Base-by-base conservation (phyloP, 2,329 filamentous ascomycete species). In the Cordyceps fumosorosea region DNA sequence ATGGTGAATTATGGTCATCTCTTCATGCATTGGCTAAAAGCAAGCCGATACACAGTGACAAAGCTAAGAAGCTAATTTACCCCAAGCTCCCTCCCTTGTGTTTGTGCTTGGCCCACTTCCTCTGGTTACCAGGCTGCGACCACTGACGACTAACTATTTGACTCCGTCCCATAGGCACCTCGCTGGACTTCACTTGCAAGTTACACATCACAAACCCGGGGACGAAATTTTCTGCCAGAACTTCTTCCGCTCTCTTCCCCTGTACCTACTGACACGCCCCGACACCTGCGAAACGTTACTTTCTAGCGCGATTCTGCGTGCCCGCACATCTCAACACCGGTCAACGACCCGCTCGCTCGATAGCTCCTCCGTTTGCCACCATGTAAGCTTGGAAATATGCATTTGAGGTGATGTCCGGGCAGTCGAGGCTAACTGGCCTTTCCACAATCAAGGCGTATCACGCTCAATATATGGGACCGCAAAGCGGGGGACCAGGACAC, bases 391-490 rank as follows among this genome's bases (percentile, higher is more conserved):
- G 34, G 24, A 34, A 8, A 3, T 34, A 20, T 24, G 22, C n/a
- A 26, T 24, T 42, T 29, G 18, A 45, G 5, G 24, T 37, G 26
- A 42, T 12, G 34, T 40, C 40, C 22, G 11, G 12, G 5, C 16
- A 26, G n/a, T 10, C 10, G 22, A 37, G 42, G 56, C 57, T 50
- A 20, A 59, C 32, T n/a, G 34, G n/a, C 2, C 32, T 58, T 64
- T 53, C 58, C 47, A 18, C 47, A 44, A 18, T 40, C 5, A 64
- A 96, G 91, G 92, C 89, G 88, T 76, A 89, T 96, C 77, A 95
- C 91, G 58, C 86, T 96, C 75, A 91, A 85, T 75, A 89, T 96
- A 73, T 89, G 89, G 72, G 89, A 89, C 67, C 85, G 88, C 66
- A 86, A 89, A 72, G 81, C 86, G 66, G 78, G 78, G 72, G 77